These are phyloP conservation scores for Wallacemonas sp. DNA, from an alignment of 208 protist species.

Conservation along the genomic window DNA sequence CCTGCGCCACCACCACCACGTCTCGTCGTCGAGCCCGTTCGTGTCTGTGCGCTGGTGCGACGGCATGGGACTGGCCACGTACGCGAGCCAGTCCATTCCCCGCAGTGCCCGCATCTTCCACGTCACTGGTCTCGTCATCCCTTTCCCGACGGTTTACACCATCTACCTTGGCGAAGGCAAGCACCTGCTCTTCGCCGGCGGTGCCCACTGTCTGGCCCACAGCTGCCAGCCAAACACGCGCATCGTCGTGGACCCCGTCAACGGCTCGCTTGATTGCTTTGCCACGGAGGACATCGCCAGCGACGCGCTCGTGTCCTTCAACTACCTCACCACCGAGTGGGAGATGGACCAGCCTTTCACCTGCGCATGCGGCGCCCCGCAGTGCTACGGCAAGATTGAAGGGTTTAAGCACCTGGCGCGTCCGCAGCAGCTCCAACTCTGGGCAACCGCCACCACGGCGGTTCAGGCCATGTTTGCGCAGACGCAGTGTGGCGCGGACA, in stretches of 20 bases:
- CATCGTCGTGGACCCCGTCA: conserved; percentile 64
- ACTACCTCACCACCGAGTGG: conserved; percentile 90
- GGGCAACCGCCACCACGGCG: conserved; percentile 47
- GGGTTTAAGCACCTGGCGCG: conserved; percentile 64
- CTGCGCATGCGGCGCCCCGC: conserved; percentile 51
- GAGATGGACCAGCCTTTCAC: conserved; percentile 80
- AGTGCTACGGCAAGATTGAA: conserved; percentile 59
- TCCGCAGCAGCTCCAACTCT: conserved; percentile 54
- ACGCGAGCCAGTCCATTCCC: conserved; percentile 45
- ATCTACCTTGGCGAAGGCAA: conserved; percentile 76
- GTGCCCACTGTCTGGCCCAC: conserved; percentile 79
- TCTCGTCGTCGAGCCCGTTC: conserved; percentile 34
- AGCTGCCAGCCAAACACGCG: conserved; percentile 79
- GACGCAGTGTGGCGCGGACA: conserved; percentile 36
- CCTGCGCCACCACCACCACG: conserved; percentile 26
- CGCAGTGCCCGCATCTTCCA: conserved; percentile 64
- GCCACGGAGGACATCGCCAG: conserved; percentile 54
- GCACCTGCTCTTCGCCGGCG: conserved; percentile 74
- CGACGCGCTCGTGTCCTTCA: conserved; percentile 75
- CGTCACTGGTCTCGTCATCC: conserved; percentile 68
- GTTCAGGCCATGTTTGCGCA: conserved; percentile 62
- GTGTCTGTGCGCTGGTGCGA: conserved; percentile 35
- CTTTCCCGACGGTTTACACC: conserved; percentile 83
- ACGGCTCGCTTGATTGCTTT: conserved; percentile 62
- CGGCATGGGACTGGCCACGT: conserved; percentile 61